Percentiles rank a stretch among this genome's conserved stretches.
phyloP scores from a whole-genome alignment of 495 filamentous ascomycete species.

The Friedmanniomyces simplex region DNA sequence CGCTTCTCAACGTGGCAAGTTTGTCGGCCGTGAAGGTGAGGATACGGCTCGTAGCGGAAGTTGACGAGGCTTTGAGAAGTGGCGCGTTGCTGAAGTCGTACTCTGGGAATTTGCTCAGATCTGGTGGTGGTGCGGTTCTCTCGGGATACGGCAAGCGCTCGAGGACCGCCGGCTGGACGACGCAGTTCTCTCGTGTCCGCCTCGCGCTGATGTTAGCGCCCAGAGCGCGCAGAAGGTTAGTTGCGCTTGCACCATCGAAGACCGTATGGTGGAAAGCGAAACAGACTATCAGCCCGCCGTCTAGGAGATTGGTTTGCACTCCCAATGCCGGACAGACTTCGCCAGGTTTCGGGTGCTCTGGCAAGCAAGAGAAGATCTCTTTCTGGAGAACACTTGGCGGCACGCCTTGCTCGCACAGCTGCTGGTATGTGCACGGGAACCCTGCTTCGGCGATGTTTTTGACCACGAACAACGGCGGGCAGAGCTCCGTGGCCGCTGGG shows the following conservation, averaged over 20 bases:
- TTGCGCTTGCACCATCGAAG: not conserved
- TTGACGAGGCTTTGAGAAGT: not conserved
- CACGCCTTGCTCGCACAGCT: not conserved
- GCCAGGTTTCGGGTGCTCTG: not conserved
- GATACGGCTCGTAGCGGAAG: not conserved
- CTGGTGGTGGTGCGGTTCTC: not conserved
- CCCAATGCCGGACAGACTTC: not conserved
- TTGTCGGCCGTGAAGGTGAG: slow-evolving; percentile 1
- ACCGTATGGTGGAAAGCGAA: slow-evolving; percentile 8
- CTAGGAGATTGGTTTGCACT: slow-evolving; percentile 1
- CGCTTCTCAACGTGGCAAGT: not conserved
- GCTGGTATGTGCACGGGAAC: not conserved
- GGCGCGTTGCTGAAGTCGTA: not conserved
- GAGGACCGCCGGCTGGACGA: not conserved
- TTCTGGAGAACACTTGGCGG: slow-evolving; percentile 1
- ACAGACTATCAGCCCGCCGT: slow-evolving; percentile 3
- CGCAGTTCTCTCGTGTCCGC: not conserved
- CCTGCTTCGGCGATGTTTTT: not conserved
- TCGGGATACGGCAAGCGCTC: not conserved
- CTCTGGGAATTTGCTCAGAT: not conserved
- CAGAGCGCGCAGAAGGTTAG: not conserved
- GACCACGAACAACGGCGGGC: not conserved
- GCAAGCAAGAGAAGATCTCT: not conserved
- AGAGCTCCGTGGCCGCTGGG: not conserved
- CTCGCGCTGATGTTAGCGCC: not conserved